A percentile compares a stretch with the other conserved stretches of the same genome.
phyloP scores from a whole-genome alignment of 768 basidiomycete genomes.

The Lyophyllum shimeji region DNA sequence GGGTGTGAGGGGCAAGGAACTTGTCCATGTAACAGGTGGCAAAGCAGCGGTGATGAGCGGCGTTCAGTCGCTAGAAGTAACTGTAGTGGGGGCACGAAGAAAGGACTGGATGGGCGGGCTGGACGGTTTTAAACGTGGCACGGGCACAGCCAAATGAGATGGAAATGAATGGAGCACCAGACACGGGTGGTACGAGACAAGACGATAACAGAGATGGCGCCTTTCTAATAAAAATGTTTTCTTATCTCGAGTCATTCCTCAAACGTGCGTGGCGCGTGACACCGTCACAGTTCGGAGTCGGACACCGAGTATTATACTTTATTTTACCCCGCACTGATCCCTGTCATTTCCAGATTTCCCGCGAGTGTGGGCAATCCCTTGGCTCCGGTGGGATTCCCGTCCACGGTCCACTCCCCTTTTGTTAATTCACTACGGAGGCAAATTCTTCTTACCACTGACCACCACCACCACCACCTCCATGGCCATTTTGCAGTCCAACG shows the following conservation, averaged over 20 bases:
- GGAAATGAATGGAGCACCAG: conserved; percentile 11
- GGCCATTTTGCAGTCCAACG: conserved; percentile 9
- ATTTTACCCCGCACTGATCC: not conserved
- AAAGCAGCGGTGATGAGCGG: conserved; percentile 7
- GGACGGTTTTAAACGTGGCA: conserved; percentile 14
- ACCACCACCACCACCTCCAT: conserved; percentile 9
- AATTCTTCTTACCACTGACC: conserved; percentile 4
- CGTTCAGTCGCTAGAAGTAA: not conserved
- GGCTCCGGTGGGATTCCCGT: conserved; percentile 1
- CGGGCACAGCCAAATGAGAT: conserved; percentile 36
- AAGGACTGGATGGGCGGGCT: conserved; percentile 9
- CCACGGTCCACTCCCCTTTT: conserved; percentile 5
- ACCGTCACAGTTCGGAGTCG: conserved; percentile 8
- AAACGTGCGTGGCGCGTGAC: conserved; percentile 28
- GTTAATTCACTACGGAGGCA: not conserved
- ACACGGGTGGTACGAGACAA: not conserved
- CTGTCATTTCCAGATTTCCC: not conserved
- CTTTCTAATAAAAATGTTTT: conserved; percentile 3
- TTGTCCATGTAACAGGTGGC: conserved; percentile 52
- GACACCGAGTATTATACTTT: not conserved
- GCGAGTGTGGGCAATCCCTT: conserved; percentile 6
- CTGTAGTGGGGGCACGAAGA: conserved; percentile 9
- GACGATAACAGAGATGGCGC: conserved; percentile 7
- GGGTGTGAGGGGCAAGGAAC: conserved; percentile 71
- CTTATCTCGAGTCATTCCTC: conserved; percentile 16